A percentile compares a stretch with the other conserved stretches of the same genome.
These are phyloP conservation scores for Lathyrus sativus DNA, from an alignment of 306 rosid species.

Conservation along the genomic window DNA sequence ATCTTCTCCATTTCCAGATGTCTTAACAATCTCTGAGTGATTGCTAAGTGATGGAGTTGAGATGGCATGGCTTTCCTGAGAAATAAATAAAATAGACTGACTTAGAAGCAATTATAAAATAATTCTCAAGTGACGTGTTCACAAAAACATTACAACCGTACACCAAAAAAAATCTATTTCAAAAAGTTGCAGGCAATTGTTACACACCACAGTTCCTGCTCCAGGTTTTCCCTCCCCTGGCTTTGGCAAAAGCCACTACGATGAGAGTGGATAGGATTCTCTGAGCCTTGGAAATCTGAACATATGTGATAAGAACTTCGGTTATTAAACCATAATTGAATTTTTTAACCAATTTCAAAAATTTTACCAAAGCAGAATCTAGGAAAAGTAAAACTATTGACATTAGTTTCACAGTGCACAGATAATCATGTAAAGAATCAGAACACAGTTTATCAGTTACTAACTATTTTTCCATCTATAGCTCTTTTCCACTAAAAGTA, in stretches of 20 bases:
- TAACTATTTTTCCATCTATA: no score
- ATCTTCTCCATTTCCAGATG: constrained; percentile 67
- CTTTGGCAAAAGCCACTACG: constrained; percentile 94
- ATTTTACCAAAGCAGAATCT: no score
- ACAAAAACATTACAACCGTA: neutral
- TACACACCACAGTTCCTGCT: constrained; percentile 70
- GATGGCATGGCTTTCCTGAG: no score
- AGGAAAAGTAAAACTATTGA: no score
- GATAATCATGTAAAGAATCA: no score
- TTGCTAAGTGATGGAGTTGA: constrained; percentile 53
- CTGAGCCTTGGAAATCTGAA: constrained; percentile 78
- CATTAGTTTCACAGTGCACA: no score
- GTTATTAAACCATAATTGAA: neutral
- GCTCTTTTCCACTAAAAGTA: no score
- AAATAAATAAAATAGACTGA: neutral
- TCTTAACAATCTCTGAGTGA: constrained; percentile 50
- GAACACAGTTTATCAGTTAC: no score
- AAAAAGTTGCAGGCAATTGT: constrained; percentile 30
- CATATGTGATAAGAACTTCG: constrained; percentile 12
- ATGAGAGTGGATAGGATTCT: constrained; percentile 91
- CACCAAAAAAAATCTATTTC: neutral
- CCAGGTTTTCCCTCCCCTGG: constrained; percentile 82
- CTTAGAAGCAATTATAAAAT: constrained; percentile 26
- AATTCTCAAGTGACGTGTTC: neutral
- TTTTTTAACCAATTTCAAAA: neutral